Conservation (phyloP, 2,329 filamentous ascomycete species). For the Claviceps capensis region DNA sequence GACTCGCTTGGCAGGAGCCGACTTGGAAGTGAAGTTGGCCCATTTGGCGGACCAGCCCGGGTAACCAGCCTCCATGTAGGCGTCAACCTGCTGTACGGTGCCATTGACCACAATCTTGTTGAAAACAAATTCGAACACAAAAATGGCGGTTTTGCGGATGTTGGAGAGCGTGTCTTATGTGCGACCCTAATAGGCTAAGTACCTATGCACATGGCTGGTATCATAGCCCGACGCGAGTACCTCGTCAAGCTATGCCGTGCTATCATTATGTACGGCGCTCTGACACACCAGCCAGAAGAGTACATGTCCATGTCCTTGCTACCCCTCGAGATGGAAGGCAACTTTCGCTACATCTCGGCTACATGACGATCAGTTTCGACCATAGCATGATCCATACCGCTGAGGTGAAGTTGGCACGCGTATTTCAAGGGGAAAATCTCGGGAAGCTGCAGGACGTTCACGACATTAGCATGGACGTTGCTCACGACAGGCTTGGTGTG, state of each 20-base stretch:
- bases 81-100: not conserved
- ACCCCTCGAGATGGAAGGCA: slow-evolving; percentile 78
- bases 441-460: slow-evolving; percentile 62
- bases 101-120: not conserved
- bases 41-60: too few species aligned
- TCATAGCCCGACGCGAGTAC: slow-evolving; percentile 71
- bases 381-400: slow-evolving; percentile 59
- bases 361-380: slow-evolving; percentile 90
- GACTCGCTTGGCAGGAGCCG: too few species aligned
- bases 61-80: not conserved
- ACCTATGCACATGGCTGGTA: slow-evolving; percentile 45
- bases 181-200: too few species aligned
- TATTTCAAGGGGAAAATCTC: slow-evolving; percentile 55
- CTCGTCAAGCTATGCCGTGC: slow-evolving; percentile 73
- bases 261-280: slow-evolving; percentile 80
- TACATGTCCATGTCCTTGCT: slow-evolving; percentile 83
- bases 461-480: slow-evolving; percentile 69
- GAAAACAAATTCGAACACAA: too few species aligned
- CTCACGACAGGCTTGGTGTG: slow-evolving; percentile 60
- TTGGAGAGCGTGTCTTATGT: too few species aligned
- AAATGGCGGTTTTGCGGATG: too few species aligned
- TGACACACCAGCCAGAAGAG: slow-evolving; percentile 81
- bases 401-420: slow-evolving; percentile 63
- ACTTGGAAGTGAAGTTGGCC: too few species aligned
- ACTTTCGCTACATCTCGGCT: slow-evolving; percentile 81